A percentile compares a stretch with the other conserved stretches of the same genome.
phyloP scores from a whole-genome alignment of 768 basidiomycete genomes.

The Russula dissimulans region DNA sequence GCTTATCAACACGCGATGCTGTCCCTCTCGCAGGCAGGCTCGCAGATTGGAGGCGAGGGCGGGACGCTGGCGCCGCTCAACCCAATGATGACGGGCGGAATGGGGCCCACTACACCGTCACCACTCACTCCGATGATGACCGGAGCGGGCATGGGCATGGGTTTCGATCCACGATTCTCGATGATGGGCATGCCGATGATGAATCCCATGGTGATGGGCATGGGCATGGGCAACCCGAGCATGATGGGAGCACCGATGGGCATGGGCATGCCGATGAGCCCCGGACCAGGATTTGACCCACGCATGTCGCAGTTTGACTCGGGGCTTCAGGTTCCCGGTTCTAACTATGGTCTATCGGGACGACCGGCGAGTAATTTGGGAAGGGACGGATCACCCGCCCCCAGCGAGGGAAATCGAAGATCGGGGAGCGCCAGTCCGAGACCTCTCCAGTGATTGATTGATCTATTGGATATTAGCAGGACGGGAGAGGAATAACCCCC shows the following conservation, averaged over 20 bases:
- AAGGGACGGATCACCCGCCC: background rate
- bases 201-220: constrained; percentile 13
- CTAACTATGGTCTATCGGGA: constrained; percentile 1
- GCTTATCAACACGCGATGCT: constrained; percentile 89
- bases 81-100: constrained; percentile 20
- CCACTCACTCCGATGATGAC: constrained; percentile 22
- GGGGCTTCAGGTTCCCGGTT: constrained; percentile 5
- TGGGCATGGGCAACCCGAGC: constrained; percentile 8
- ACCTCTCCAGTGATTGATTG: constrained; percentile 2
- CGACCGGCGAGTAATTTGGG: background rate
- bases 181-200: constrained; percentile 26
- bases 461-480: background rate
- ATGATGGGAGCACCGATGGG: constrained; percentile 15
- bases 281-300: constrained; percentile 8
- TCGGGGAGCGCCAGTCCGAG: constrained; percentile 10
- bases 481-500: background rate
- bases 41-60: constrained; percentile 54
- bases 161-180: constrained; percentile 5
- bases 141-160: constrained; percentile 20
- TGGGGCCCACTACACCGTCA: constrained; percentile 12
- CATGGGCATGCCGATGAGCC: constrained; percentile 18
- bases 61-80: constrained; percentile 23
- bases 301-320: constrained; percentile 18
- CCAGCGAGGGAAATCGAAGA: constrained; percentile 5
- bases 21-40: constrained; percentile 67